Conservation (phyloP, 805 yeast species). For the Maudiozyma pseudohumilis region DNA sequence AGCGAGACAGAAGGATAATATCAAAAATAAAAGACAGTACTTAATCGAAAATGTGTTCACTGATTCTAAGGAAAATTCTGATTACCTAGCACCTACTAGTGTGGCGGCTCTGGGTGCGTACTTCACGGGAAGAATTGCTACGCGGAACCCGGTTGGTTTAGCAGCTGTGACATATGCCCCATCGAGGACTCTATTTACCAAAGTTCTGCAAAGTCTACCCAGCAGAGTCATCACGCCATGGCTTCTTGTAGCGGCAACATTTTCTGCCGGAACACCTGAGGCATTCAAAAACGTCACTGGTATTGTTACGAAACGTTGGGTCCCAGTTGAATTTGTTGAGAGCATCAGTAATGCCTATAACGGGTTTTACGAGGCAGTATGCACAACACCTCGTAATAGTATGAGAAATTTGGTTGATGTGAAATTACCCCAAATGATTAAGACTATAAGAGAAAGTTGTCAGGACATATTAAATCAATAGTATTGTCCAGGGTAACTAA, state of each 20-base stretch:
- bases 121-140: conserved; percentile 21
- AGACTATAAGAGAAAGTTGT: conserved; percentile 5
- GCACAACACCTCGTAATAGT: not conserved
- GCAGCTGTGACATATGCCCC: not conserved
- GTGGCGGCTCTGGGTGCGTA: conserved; percentile 22
- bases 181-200: conserved; percentile 7
- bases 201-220: conserved; percentile 17
- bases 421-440: not conserved
- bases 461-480: not conserved
- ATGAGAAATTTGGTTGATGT: not conserved
- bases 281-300: conserved; percentile 16
- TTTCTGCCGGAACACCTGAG: conserved; percentile 18
- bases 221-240: conserved; percentile 17
- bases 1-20: not conserved
- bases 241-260: conserved; percentile 14
- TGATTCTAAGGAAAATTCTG: conserved; percentile 15
- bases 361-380: not conserved
- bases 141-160: conserved; percentile 7
- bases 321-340: conserved; percentile 13
- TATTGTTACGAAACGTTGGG: conserved; percentile 11
- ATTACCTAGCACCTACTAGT: conserved; percentile 20
- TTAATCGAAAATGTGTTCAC: conserved; percentile 15
- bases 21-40: conserved; percentile 4
- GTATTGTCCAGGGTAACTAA: not conserved
- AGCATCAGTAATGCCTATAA: not conserved